These are phyloP conservation scores for Didymella pomorum DNA, from an alignment of 2,329 filamentous ascomycete species.

Conservation along the genomic window DNA sequence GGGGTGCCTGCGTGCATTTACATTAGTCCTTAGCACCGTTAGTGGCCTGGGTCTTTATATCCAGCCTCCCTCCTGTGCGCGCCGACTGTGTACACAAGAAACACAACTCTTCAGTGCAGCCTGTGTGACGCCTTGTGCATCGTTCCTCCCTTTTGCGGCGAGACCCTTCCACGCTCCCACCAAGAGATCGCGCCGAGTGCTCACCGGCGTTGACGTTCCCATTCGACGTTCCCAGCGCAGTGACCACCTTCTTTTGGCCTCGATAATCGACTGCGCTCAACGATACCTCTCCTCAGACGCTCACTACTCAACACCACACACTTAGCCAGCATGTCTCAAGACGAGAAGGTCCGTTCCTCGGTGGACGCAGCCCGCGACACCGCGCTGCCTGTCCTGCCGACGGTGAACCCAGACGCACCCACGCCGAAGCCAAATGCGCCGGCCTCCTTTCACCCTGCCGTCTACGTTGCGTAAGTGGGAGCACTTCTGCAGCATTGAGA, in stretches of 20 bases:
- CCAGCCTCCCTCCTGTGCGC: conserved; percentile 34
- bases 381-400: conserved; percentile 73
- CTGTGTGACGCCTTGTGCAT: conserved; percentile 35
- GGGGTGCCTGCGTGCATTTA: conserved; percentile 11
- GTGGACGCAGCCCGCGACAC: conserved; percentile 74
- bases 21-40: conserved; percentile 1
- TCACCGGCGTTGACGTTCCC: conserved; percentile 24
- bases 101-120: conserved; percentile 38
- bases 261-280: conserved; percentile 22
- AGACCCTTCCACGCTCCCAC: conserved; percentile 29
- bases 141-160: conserved; percentile 25
- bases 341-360: conserved; percentile 82
- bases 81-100: conserved; percentile 18
- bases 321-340: conserved; percentile 62
- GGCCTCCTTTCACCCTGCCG: conserved; percentile 74
- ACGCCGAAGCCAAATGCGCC: conserved; percentile 70
- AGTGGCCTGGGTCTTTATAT: conserved; percentile 29
- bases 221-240: conserved; percentile 26
- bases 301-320: conserved; percentile 30
- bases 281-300: conserved; percentile 28
- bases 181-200: conserved; percentile 33
- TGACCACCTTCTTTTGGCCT: conserved; percentile 31
- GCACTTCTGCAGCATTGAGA: conserved; percentile 50
- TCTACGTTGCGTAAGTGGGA: conserved; percentile 75
- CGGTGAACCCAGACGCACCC: conserved; percentile 77